A percentile compares a stretch with the other conserved stretches of the same genome.
These are phyloP conservation scores for Cryptomeria japonica DNA, from an alignment of 75 land plant species.

Conservation along the genomic window DNA sequence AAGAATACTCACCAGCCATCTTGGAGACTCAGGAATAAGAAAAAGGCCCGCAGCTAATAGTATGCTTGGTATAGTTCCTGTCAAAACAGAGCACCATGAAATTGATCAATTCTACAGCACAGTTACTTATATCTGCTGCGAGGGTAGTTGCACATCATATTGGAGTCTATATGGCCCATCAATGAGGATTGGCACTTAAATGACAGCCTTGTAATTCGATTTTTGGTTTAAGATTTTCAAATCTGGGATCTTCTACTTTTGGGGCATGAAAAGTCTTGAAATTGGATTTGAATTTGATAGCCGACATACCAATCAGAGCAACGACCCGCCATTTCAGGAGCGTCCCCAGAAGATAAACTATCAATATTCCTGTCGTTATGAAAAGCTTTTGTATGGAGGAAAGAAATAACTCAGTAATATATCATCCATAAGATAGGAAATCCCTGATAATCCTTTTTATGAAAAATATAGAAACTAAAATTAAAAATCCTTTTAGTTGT, in stretches of 20 bases:
- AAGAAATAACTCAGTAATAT: background rate
- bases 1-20: slow-evolving; percentile 53
- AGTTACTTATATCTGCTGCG: background rate
- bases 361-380: slow-evolving; percentile 40
- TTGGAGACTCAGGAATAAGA: slow-evolving; percentile 52
- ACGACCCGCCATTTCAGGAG: slow-evolving; percentile 43
- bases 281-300: background rate
- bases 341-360: slow-evolving; percentile 34
- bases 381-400: slow-evolving; percentile 13
- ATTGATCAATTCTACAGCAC: background rate
- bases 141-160: background rate
- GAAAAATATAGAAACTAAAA: no score
- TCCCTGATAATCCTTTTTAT: background rate
- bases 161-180: background rate
- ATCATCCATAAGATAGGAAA: background rate
- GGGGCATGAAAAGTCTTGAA: background rate
- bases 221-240: background rate
- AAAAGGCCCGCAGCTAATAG: slow-evolving; percentile 33
- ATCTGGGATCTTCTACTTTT: background rate
- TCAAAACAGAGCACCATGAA: slow-evolving; percentile 1
- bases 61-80: slow-evolving; percentile 36
- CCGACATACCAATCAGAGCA: slow-evolving; percentile 44
- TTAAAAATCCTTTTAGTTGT: background rate
- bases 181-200: background rate
- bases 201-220: background rate